Conservation (phyloP, 306 rosid species). For the Mimosa pudica region DNA sequence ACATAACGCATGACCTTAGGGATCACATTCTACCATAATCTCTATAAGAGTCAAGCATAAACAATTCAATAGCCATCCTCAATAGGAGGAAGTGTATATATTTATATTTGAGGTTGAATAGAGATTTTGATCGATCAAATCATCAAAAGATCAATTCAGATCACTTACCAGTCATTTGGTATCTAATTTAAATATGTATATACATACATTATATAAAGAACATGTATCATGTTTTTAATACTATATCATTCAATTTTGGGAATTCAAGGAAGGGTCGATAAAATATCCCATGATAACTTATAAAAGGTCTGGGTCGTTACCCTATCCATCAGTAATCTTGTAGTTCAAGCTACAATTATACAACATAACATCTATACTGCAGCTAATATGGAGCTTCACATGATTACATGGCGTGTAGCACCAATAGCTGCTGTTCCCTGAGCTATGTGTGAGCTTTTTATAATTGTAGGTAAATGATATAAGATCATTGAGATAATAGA, state of each 20-base stretch:
- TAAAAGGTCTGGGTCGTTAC: background rate
- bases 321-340: background rate
- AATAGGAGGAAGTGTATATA: background rate
- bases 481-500: constrained; percentile 10
- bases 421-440: background rate
- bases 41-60: background rate
- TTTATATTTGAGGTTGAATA: constrained; percentile 7
- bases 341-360: background rate
- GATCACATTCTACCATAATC: background rate
- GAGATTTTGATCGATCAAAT: background rate
- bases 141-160: background rate
- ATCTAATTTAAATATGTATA: background rate
- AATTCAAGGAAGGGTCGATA: background rate
- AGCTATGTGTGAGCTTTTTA: background rate
- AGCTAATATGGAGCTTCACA: background rate
- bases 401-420: background rate
- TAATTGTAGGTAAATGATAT: background rate
- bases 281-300: background rate
- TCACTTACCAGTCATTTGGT: background rate
- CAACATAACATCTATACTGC: background rate
- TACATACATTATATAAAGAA: background rate
- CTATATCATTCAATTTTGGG: background rate
- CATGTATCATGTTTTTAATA: background rate
- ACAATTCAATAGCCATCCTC: background rate
- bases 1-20: background rate